phyloP scores from a whole-genome alignment of 2,329 filamentous ascomycete genomes.

The Polytolypa hystricis region DNA sequence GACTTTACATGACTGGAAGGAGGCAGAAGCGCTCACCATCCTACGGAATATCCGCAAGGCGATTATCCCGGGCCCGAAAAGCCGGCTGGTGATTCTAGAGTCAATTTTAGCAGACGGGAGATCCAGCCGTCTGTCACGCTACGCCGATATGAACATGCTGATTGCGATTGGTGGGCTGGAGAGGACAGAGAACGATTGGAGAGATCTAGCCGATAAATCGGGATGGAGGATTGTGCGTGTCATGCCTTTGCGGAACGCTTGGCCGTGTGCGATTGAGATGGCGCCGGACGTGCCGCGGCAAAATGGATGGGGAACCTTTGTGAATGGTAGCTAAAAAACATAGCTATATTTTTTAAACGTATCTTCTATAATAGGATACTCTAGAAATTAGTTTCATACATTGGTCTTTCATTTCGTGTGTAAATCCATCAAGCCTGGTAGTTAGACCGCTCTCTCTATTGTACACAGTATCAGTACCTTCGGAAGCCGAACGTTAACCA shows the following conservation, averaged over 20 bases:
- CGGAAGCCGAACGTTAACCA: too few relatives aligned
- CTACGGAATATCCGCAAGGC: constrained; percentile 20
- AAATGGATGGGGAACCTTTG: too few relatives aligned
- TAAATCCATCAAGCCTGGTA: too few relatives aligned
- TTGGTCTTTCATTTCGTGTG: too few relatives aligned
- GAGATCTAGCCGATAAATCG: background rate
- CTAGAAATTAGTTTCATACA: too few relatives aligned
- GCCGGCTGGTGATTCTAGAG: constrained; percentile 30
- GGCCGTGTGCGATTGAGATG: constrained; percentile 1
- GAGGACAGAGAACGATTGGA: constrained; percentile 12
- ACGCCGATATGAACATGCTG: constrained; percentile 36
- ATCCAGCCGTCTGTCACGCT: constrained; percentile 22
- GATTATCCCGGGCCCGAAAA: constrained; percentile 16
- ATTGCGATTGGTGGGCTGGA: constrained; percentile 25
- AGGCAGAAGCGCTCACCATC: constrained; percentile 22
- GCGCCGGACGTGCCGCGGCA: too few relatives aligned
- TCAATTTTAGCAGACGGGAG: constrained; percentile 24
- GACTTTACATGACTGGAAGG: constrained; percentile 34
- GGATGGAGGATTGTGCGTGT: background rate
- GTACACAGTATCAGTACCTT: too few relatives aligned
- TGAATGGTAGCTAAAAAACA: too few relatives aligned
- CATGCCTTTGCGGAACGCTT: background rate
- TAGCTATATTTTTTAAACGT: too few relatives aligned
- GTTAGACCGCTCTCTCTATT: too few relatives aligned
- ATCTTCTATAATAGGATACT: too few relatives aligned